phyloP scores from a whole-genome alignment of 2,329 filamentous ascomycete species.

The Fusarium cyanostomum region DNA sequence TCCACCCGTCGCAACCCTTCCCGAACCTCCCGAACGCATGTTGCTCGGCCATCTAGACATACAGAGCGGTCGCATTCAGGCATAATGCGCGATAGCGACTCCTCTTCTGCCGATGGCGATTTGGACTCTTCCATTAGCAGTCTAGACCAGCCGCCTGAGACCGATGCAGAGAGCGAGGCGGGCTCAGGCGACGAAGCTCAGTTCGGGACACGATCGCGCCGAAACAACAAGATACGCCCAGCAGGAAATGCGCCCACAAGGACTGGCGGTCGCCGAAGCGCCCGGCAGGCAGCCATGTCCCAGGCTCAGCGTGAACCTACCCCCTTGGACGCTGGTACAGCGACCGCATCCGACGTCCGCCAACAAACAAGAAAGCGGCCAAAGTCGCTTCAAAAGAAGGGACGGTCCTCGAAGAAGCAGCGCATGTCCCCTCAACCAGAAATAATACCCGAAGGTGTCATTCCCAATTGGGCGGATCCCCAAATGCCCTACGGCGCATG shows the following conservation, averaged over 20 bases:
- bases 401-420: slow-evolving; percentile 33
- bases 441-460: slow-evolving; percentile 37
- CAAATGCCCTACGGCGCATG: slow-evolving; percentile 74
- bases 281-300: slow-evolving; percentile 24
- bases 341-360: neutral
- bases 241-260: neutral
- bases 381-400: slow-evolving; percentile 10
- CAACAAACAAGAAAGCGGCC: slow-evolving; percentile 28
- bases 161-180: slow-evolving; percentile 23
- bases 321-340: neutral
- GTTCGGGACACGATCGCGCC: slow-evolving; percentile 13
- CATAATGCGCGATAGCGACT: slow-evolving; percentile 13
- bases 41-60: slow-evolving; percentile 14
- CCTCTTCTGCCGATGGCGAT: slow-evolving; percentile 21
- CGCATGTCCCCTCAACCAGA: slow-evolving; percentile 17
- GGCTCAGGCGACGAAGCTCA: slow-evolving; percentile 7
- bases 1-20: slow-evolving; percentile 38
- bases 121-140: slow-evolving; percentile 23
- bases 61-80: slow-evolving; percentile 29
- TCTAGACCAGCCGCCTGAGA: slow-evolving; percentile 5
- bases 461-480: slow-evolving; percentile 65
- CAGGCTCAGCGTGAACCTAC: neutral
- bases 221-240: neutral
- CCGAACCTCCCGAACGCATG: slow-evolving; percentile 25
- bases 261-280: slow-evolving; percentile 16